A percentile compares a stretch with the other conserved stretches of the same genome.
Evolutionary conservation across 2,329 filamentous ascomycete genomes (phyloP).

Genomic region (Ceratocystis alfenasii): DNA sequence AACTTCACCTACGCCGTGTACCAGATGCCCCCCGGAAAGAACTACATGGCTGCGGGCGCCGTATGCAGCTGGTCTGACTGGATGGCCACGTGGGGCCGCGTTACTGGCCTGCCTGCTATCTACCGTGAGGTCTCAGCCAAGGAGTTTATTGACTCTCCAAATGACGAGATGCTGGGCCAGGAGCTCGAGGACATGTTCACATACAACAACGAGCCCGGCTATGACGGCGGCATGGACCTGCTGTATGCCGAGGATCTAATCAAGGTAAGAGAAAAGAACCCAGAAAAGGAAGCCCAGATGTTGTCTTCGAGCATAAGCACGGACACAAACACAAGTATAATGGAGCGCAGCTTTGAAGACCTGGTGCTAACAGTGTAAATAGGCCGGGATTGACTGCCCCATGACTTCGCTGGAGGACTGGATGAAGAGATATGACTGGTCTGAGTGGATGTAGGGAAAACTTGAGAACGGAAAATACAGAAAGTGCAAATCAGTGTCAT

Average conservation of each 20-base stretch:
- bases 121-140: slow-evolving; percentile 34
- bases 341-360: background rate
- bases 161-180: slow-evolving; percentile 28
- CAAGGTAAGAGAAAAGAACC: slow-evolving; percentile 29
- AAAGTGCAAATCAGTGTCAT: background rate
- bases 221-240: slow-evolving; percentile 37
- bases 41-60: slow-evolving; percentile 39
- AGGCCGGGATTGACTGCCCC: slow-evolving; percentile 36
- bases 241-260: slow-evolving; percentile 35
- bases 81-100: slow-evolving; percentile 33
- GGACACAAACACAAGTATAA: no score
- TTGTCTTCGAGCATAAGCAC: background rate
- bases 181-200: slow-evolving; percentile 38
- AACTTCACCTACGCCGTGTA: slow-evolving; percentile 39
- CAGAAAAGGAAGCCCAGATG: rapidly evolving
- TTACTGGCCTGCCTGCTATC: slow-evolving; percentile 29
- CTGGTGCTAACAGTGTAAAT: slow-evolving; percentile 9
- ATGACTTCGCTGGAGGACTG: slow-evolving; percentile 33
- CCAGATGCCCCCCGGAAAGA: slow-evolving; percentile 38
- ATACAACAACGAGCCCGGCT: slow-evolving; percentile 38
- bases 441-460: slow-evolving; percentile 18
- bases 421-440: slow-evolving; percentile 31
- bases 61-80: slow-evolving; percentile 38
- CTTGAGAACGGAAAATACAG: background rate
- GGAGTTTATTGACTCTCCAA: slow-evolving; percentile 30